phyloP scores from a whole-genome alignment of 768 basidiomycete genomes.

The Chiua virens region DNA sequence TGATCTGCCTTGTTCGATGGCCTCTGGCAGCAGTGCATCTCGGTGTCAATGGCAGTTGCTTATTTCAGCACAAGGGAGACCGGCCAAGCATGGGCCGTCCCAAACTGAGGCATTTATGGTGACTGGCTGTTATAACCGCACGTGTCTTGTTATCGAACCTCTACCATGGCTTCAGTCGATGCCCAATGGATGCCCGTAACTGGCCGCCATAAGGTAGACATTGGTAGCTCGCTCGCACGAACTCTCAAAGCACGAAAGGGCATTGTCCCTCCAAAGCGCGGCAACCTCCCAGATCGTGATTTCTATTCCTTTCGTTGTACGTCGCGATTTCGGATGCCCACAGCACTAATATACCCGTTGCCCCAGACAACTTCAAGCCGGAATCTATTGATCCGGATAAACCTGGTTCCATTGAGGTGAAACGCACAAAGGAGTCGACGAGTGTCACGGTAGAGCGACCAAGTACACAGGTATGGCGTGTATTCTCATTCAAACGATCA shows the following conservation, averaged over 20 bases:
- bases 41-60: conserved; percentile 7
- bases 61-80: conserved; percentile 27
- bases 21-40: too few relatives aligned
- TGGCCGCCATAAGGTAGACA: conserved; percentile 58
- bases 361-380: conserved; percentile 74
- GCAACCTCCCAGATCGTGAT: conserved; percentile 57
- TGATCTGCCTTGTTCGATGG: neutral
- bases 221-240: conserved; percentile 63
- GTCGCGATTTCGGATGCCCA: conserved; percentile 26
- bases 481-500: neutral
- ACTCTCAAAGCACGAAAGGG: conserved; percentile 70
- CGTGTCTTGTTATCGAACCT: conserved; percentile 22
- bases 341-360: neutral
- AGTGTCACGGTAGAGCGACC: conserved; percentile 64
- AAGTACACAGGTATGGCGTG: conserved; percentile 52
- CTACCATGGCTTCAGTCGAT: conserved; percentile 46
- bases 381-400: conserved; percentile 64
- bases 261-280: conserved; percentile 40
- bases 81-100: neutral
- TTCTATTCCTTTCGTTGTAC: conserved; percentile 79
- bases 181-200: conserved; percentile 55
- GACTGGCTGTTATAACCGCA: conserved; percentile 6
- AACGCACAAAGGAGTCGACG: conserved; percentile 50
- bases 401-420: conserved; percentile 65
- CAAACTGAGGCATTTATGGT: conserved; percentile 19